Evolutionary conservation across 2,329 filamentous ascomycete species (phyloP), one percentile per base, ranked within the genome.

Genomic region (Fusarium albidum): DNA sequence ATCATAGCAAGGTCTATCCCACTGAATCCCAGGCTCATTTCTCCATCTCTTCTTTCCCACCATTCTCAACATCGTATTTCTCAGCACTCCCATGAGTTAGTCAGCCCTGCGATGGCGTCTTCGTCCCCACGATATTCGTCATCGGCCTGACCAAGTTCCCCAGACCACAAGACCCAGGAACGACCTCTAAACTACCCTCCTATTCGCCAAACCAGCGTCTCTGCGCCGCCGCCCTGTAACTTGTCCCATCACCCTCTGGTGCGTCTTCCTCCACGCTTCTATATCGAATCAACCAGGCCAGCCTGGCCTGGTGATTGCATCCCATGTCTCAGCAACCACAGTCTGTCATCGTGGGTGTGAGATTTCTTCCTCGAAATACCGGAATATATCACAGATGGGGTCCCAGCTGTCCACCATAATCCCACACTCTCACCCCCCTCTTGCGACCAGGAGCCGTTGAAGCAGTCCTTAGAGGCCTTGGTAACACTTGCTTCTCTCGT

Each of bases 41-140:
- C 15, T 26, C 12, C 37, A 28, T 55, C 33, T 39, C 21, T 17
- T 33, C 33, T 39, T 34, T 28, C 17, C 39, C 42, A 34, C 39
- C 42, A 34, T 17, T 6, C 14, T 17, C 14, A 40, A 40, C 18
- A 14, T 37, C 35, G 29, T 12, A 34, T 39, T 49, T 34, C 34
- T 28, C 49, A 15, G 18, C 35, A 29, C 34, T 52, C 33, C 37
- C 42, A 40, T 52, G 35, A 7, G 17, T 11, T 14, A 25, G 17
- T 11, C 14, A 25, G 32, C 26, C 21, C 29, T 32, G 29, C 11
- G 34, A 66, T 68, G 61, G 62, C 65, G 63, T 44, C 63, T 68
- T 67, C 40, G 34, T 43, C 57, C 55, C 63, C 63, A 65, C 50
- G 52, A 53, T 59, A 62, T 66, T 67, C 65, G 65, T 64, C 65